phyloP scores from a whole-genome alignment of 331 rosid species.

The Spiraea crenata region DNA sequence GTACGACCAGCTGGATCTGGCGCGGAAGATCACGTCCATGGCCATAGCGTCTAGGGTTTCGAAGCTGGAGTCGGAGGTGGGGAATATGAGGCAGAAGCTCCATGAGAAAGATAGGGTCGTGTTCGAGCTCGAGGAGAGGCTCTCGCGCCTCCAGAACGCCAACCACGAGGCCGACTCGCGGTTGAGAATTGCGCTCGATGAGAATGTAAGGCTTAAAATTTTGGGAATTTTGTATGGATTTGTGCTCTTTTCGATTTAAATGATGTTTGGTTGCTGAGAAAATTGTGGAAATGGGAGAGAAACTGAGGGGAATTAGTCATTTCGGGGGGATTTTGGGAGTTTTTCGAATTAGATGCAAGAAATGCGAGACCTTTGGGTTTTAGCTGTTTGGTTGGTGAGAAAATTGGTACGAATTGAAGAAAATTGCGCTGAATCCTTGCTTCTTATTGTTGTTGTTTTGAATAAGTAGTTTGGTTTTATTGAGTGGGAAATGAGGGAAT shows the following conservation, averaged over 20 bases:
- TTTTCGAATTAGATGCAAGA: neutral
- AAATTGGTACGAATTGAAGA: conserved; percentile 3
- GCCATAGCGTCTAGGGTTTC: conserved; percentile 96
- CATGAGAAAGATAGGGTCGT: conserved; percentile 59
- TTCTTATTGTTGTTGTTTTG: neutral
- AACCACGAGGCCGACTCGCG: conserved; percentile 64
- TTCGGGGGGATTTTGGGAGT: neutral
- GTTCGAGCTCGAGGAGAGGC: conserved; percentile 56
- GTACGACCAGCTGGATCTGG: conserved; percentile 94
- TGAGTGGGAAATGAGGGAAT: conserved; percentile 9
- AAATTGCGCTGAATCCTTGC: neutral
- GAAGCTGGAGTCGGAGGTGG: conserved; percentile 70
- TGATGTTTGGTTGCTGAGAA: neutral
- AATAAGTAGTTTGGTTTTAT: neutral
- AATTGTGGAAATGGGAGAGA: neutral
- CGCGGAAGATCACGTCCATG: conserved; percentile 95
- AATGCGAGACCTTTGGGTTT: conserved; percentile 2
- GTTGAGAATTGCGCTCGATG: conserved; percentile 52
- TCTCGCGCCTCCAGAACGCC: conserved; percentile 49
- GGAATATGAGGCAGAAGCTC: conserved; percentile 54
- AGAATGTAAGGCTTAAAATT: conserved; percentile 46
- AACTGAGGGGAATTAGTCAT: neutral
- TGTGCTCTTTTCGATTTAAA: neutral
- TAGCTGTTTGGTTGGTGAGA: conserved; percentile 3
- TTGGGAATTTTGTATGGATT: neutral